Conservation (phyloP, 192 early-diverging fungal genomes). For the Martensiomyces pterosporus region DNA sequence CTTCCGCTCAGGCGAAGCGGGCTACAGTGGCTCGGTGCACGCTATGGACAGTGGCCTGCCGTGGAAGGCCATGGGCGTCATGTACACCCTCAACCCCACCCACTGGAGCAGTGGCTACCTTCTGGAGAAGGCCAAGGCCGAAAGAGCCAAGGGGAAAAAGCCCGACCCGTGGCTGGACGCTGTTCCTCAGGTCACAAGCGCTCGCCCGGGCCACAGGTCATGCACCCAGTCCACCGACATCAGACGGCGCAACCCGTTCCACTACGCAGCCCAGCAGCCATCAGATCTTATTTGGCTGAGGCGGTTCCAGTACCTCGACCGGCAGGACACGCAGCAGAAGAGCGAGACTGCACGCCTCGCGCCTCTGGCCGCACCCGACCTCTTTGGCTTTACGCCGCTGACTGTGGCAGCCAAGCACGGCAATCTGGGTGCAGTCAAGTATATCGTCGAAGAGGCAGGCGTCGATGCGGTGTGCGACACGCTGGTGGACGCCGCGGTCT, state of each 20-base stretch:
- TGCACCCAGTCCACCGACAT: slow-evolving; percentile 22
- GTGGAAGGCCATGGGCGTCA: slow-evolving; percentile 12
- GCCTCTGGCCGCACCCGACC: slow-evolving; percentile 20
- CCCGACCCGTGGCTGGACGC: slow-evolving; percentile 37
- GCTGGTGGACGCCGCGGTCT: slow-evolving; percentile 30
- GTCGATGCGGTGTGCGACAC: slow-evolving; percentile 16
- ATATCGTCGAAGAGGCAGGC: slow-evolving; percentile 38
- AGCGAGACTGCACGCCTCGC: slow-evolving; percentile 7
- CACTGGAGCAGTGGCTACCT: slow-evolving; percentile 41
- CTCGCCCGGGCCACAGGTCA: slow-evolving; percentile 11
- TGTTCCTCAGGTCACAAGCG: slow-evolving; percentile 20
- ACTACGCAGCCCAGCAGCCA: slow-evolving; percentile 31
- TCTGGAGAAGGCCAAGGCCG: slow-evolving; percentile 28
- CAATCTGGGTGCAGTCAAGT: slow-evolving; percentile 28
- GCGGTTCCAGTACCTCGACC: slow-evolving; percentile 24
- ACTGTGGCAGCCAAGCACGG: slow-evolving; percentile 34
- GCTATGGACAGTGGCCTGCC: slow-evolving; percentile 3
- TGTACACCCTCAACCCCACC: slow-evolving; percentile 17
- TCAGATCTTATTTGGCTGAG: slow-evolving; percentile 37
- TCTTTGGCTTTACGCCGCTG: slow-evolving; percentile 43
- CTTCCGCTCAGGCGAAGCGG: slow-evolving; percentile 5
- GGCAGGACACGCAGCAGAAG: slow-evolving; percentile 21
- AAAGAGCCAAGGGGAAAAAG: slow-evolving; percentile 13
- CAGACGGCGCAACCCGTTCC: slow-evolving; percentile 36
- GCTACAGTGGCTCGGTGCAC: slow-evolving; percentile 9